Evolutionary conservation across 2,329 filamentous ascomycete species (phyloP), one percentile per base, ranked within the genome.

Genomic region (Exophiala xenobiotica): DNA sequence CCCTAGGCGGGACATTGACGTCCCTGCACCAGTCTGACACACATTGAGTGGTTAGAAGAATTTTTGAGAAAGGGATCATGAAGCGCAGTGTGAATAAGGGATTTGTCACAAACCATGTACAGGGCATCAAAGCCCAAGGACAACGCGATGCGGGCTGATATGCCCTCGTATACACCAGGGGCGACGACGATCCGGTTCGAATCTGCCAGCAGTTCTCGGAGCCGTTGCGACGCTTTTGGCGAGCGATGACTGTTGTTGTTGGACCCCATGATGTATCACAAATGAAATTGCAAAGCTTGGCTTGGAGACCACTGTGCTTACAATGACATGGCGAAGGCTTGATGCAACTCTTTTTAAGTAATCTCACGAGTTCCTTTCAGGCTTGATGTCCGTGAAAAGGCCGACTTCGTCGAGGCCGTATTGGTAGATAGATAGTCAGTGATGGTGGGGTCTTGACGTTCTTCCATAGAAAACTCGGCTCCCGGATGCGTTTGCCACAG

Each of bases 121-220:
- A 40, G 14, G 8, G 38, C 20, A 2, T 85, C 78, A 53, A 85
- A 85, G 3, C 82, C 82, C 14, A 80, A 72, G 31, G 75, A 70
- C 19, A 85, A 71, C 1, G 82, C 82, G 49, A 87, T 78, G 1
- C 83, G 74, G 0, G 83, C 82, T 2, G 24, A 31, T 12, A 44
- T 31, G 29, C 84, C 84, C 71, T 87, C 84, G 62, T 86, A 85
- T 2, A 87, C 82, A 26, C 84, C 83, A 0, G 83, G 83, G 41
- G 79, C 82, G 2, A 85, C 74, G 31, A 87, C 61, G 37, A 78
- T 68, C 42, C 71, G 67, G 26, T 69, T 63, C 12, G 7, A 7
- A 20, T 39, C 37, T 20, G 37, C 37, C 6, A 39, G 16, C 3
- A 39, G 37, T 4, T 39, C 37, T 18, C 37, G 37, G 8, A 39